These are phyloP conservation scores for Acephala macrosclerotiorum DNA, from an alignment of 2,329 filamentous ascomycete genomes.

Conservation along the genomic window DNA sequence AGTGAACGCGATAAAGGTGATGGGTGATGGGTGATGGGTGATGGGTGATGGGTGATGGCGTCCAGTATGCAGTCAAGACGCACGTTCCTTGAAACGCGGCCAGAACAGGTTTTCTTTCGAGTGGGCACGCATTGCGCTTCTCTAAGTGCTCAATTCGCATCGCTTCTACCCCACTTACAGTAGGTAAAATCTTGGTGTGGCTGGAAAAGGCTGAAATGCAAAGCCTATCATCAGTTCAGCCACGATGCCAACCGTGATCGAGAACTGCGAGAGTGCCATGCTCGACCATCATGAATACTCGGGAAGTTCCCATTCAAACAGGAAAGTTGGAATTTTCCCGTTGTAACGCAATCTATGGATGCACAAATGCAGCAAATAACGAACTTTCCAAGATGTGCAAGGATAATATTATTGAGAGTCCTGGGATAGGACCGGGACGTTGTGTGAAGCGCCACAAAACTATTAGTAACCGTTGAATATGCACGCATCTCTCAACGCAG, in stretches of 20 bases:
- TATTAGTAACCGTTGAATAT: conserved; percentile 1
- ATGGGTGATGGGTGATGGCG: not conserved
- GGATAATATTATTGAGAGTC: too few relatives aligned
- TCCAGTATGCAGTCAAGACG: not conserved
- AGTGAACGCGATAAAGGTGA: not conserved
- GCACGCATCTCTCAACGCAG: not conserved
- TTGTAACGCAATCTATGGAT: too few relatives aligned
- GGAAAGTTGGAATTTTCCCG: too few relatives aligned
- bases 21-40: too few relatives aligned
- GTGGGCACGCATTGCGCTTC: not conserved
- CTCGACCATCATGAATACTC: not conserved
- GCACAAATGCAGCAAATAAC: not conserved
- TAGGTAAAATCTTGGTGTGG: not conserved
- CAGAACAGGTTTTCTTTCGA: conserved; percentile 7
- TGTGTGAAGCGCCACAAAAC: not conserved
- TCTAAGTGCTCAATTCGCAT: conserved; percentile 5
- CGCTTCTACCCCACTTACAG: not conserved
- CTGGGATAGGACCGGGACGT: not conserved
- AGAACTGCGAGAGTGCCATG: not conserved
- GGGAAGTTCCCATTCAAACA: too few relatives aligned
- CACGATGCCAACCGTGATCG: not conserved
- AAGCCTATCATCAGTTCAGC: not conserved
- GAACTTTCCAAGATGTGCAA: not conserved
- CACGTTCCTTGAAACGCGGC: conserved; percentile 9
- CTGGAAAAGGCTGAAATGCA: not conserved